Evolutionary conservation across 768 basidiomycete genomes (phyloP), one percentile per base, ranked within the genome.

Genomic region (Panaeolus papilionaceus): DNA sequence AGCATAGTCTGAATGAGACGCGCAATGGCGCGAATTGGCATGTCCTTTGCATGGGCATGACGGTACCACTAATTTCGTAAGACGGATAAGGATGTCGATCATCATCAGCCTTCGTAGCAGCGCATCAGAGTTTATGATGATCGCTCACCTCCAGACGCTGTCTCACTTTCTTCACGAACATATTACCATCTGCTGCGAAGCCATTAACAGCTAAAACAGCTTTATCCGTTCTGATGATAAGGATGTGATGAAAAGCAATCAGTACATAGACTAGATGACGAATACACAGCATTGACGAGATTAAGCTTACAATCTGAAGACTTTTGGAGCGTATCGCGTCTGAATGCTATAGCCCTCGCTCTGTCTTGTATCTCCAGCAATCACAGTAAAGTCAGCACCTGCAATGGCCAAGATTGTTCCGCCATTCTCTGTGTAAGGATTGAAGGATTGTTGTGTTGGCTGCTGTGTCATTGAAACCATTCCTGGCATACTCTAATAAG

Each of bases 1-100:
- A 99, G 87, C 94, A 99, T 97, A 18, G 96, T 98, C 79, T 99
- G 97, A 66, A 99, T 96, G 74, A 99, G 86, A 67, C 98, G 89
- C n/a, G 98, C 98, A 76, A 99, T 98, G 28, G 96, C 91, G 69
- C 92, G 91, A 42, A 99, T 86, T n/a, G 95, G 91, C 94, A 98
- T 98, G 72, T 95, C 94, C 80, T 98, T 98, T 69, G 94, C 88
- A 80, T 99, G 97, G 10, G 95, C 96, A 79, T 98, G 96, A 66
- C 92, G 88, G 80, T 99, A 99, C 96, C 96, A 99, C 96, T 99
- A 9, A 54, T 63, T 42, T 38, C 68, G 26, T 68, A 44, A 38
- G 33, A 49, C 42, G 37, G 62, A 65, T 14, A 39, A 28, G 37
- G 58, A 38, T 47, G 61, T 67, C 42, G 61, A 42, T 63, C 33